Percentiles rank a stretch among this genome's conserved stretches.
Evolutionary conservation across 306 rosid genomes (phyloP).

Genomic region (Cajanus cajan): DNA sequence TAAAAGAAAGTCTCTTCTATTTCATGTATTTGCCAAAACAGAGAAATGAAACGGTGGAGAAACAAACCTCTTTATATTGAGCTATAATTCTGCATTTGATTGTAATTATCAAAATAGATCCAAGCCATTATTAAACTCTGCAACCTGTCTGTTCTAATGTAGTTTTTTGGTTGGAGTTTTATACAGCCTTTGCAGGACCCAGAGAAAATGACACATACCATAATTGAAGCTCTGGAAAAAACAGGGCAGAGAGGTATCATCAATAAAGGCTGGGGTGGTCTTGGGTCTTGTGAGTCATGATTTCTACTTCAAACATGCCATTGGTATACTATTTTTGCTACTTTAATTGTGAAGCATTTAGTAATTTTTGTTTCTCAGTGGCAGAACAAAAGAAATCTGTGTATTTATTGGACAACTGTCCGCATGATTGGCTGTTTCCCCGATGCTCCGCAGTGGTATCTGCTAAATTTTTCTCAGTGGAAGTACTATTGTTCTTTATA

Average conservation of each 20-base stretch:
- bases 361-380: conserved; percentile 56
- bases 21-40: neutral
- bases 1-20: neutral
- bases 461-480: conserved; percentile 13
- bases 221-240: conserved; percentile 72
- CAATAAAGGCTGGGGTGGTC: conserved; percentile 98
- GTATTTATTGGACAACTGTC: conserved; percentile 84
- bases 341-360: conserved; percentile 31
- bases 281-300: conserved; percentile 72
- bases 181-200: conserved; percentile 80
- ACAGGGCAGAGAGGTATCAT: conserved; percentile 88
- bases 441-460: conserved; percentile 84
- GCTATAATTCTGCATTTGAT: neutral
- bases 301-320: conserved; percentile 29
- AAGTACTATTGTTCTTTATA: neutral
- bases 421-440: conserved; percentile 95
- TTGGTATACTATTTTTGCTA: conserved; percentile 12
- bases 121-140: neutral
- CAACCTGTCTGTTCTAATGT: conserved; percentile 14
- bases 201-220: conserved; percentile 68
- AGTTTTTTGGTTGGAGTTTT: conserved; percentile 19
- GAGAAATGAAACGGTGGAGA: neutral
- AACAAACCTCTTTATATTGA: conserved; percentile 1
- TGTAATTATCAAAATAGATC: neutral
- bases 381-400: conserved; percentile 58